A percentile compares a stretch with the other conserved stretches of the same genome.
phyloP scores from a whole-genome alignment of 2,329 filamentous ascomycete genomes.

The Cordyceps javanica region DNA sequence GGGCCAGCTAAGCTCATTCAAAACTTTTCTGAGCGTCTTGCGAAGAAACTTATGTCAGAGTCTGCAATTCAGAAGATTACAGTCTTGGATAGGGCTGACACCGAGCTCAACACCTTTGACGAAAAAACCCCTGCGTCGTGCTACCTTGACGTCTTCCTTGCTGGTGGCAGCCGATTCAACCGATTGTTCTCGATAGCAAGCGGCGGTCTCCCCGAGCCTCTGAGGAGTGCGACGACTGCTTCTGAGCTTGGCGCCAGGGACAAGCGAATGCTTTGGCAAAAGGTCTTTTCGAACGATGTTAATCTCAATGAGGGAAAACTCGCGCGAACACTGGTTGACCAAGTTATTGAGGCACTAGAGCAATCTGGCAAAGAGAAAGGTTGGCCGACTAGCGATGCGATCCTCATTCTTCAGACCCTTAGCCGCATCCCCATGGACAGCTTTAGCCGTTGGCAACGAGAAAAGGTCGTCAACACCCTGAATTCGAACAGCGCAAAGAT shows the following conservation, averaged over 20 bases:
- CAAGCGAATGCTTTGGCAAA: conserved; percentile 21
- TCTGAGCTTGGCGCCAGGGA: background rate
- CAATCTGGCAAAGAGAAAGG: conserved; percentile 24
- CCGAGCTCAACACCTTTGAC: background rate
- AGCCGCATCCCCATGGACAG: conserved; percentile 31
- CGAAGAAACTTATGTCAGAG: conserved; percentile 23
- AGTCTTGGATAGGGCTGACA: background rate
- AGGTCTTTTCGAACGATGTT: conserved; percentile 31
- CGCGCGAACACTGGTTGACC: conserved; percentile 25
- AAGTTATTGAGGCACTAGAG: conserved; percentile 24
- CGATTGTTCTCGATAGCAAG: conserved; percentile 23
- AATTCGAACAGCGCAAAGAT: conserved; percentile 21
- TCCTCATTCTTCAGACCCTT: conserved; percentile 27
- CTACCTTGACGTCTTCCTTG: conserved; percentile 30
- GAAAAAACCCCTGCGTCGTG: background rate
- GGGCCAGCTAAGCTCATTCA: conserved; percentile 28
- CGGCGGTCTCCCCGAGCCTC: conserved; percentile 19
- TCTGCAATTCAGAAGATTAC: conserved; percentile 20
- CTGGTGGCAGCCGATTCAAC: conserved; percentile 26
- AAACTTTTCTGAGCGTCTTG: conserved; percentile 28
- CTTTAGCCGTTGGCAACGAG: conserved; percentile 37
- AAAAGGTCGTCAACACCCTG: conserved; percentile 34
- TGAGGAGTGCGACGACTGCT: conserved; percentile 18
- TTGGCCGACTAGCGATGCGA: conserved; percentile 25
- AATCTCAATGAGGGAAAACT: conserved; percentile 31